Evolutionary conservation across 768 basidiomycete genomes (phyloP).

Genomic region (Pleurotus giganteus): DNA sequence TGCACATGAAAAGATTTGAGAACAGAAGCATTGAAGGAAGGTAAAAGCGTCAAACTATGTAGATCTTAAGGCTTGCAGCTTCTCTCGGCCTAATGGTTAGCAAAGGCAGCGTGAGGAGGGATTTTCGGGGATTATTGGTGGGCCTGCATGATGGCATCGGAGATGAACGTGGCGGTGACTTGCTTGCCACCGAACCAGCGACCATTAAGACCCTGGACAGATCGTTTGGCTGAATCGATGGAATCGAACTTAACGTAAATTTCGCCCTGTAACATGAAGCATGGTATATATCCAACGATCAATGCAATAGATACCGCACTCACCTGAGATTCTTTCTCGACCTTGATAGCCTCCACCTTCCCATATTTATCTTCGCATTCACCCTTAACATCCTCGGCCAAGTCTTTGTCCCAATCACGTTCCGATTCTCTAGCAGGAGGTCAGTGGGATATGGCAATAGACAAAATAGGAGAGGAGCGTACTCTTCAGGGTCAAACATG

Average conservation of each 20-base stretch:
- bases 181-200: slow-evolving; percentile 96
- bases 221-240: slow-evolving; percentile 77
- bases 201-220: slow-evolving; percentile 88
- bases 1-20: slow-evolving; percentile 2
- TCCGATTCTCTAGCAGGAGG: slow-evolving; percentile 77
- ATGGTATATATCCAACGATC: slow-evolving; percentile 6
- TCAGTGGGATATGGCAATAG: slow-evolving; percentile 1
- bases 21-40: not conserved
- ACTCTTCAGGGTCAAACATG: slow-evolving; percentile 99
- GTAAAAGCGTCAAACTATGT: slow-evolving; percentile 2
- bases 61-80: slow-evolving; percentile 7
- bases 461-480: slow-evolving; percentile 25
- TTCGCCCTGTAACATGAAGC: slow-evolving; percentile 67
- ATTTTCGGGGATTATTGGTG: slow-evolving; percentile 57
- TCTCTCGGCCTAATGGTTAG: not conserved
- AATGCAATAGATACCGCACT: slow-evolving; percentile 4
- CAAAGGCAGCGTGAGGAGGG: slow-evolving; percentile 23
- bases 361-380: slow-evolving; percentile 95
- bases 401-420: slow-evolving; percentile 93
- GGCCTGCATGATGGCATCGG: slow-evolving; percentile 92
- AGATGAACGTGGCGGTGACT: slow-evolving; percentile 84
- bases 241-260: slow-evolving; percentile 92
- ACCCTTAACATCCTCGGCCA: slow-evolving; percentile 93
- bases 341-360: slow-evolving; percentile 79
- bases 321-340: slow-evolving; percentile 93